These are phyloP conservation scores for Penicillium macrosclerotiorum DNA, from an alignment of 495 filamentous ascomycete genomes.

Conservation along the genomic window DNA sequence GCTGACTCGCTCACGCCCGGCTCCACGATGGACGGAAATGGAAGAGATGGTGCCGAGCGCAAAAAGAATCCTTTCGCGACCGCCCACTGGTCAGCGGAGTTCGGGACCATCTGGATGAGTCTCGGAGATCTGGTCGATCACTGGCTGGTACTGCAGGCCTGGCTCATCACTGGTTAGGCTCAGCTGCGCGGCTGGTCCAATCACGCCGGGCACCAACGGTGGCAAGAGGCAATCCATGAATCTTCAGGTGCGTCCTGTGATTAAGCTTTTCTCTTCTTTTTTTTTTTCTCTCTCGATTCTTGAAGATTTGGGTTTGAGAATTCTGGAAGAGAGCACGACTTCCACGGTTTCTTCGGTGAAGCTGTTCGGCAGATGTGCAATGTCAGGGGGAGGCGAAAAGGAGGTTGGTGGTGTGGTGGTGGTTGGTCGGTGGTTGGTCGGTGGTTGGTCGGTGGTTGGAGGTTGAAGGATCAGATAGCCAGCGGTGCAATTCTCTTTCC, in stretches of 20 bases:
- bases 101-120: background rate
- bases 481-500: too few species aligned
- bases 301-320: background rate
- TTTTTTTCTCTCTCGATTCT: background rate
- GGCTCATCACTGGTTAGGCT: conserved; percentile 18
- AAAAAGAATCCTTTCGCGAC: background rate
- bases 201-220: background rate
- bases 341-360: background rate
- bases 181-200: conserved; percentile 9
- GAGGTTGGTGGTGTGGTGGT: too few species aligned
- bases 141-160: background rate
- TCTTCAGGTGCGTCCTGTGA: background rate
- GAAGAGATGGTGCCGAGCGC: conserved; percentile 4
- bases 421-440: too few species aligned
- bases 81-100: background rate
- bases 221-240: conserved; percentile 2
- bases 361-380: background rate
- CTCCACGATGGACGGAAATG: conserved; percentile 3
- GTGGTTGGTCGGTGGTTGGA: too few species aligned
- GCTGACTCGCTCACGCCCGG: conserved; percentile 20
- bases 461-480: too few species aligned
- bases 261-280: conserved; percentile 9
- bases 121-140: conserved; percentile 5
- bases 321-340: background rate
- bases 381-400: too few species aligned